Percentiles rank a stretch among this genome's conserved stretches.
Evolutionary conservation across 495 filamentous ascomycete genomes (phyloP).

Genomic region (Sordaria brevicollis): DNA sequence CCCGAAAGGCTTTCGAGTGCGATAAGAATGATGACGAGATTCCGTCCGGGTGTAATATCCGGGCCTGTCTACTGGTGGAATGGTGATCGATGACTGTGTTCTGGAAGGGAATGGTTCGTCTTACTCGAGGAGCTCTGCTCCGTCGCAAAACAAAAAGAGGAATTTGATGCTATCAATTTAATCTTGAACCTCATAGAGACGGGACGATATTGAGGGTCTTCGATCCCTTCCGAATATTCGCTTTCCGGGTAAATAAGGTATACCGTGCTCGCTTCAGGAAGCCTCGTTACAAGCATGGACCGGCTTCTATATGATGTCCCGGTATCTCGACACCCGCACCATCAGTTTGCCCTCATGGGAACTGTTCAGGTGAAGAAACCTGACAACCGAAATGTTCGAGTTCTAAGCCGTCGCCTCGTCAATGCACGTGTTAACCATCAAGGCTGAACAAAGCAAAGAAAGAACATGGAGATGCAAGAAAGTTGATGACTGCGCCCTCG

Average conservation of each 20-base stretch:
- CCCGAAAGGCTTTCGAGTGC: background rate
- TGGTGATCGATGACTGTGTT: background rate
- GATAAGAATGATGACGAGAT: background rate
- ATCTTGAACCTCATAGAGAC: background rate
- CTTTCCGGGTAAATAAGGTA: background rate
- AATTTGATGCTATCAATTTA: background rate
- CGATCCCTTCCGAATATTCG: background rate
- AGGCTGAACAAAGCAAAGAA: background rate
- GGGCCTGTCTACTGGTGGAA: background rate
- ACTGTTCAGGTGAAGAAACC: background rate
- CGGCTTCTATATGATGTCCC: too few relatives aligned
- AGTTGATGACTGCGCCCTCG: background rate
- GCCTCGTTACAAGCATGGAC: background rate
- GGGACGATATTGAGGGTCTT: background rate
- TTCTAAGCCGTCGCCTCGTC: background rate
- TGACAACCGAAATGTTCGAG: background rate
- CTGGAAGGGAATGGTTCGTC: background rate
- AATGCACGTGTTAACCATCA: background rate
- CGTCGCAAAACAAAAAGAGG: too few relatives aligned
- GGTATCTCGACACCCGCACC: too few relatives aligned
- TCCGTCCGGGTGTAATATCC: background rate
- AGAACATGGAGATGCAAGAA: background rate
- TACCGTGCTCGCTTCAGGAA: background rate
- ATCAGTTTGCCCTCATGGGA: background rate
- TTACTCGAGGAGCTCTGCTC: background rate